These are phyloP conservation scores for Piper longum DNA, from an alignment of 164 flowering plant species.

Conservation along the genomic window DNA sequence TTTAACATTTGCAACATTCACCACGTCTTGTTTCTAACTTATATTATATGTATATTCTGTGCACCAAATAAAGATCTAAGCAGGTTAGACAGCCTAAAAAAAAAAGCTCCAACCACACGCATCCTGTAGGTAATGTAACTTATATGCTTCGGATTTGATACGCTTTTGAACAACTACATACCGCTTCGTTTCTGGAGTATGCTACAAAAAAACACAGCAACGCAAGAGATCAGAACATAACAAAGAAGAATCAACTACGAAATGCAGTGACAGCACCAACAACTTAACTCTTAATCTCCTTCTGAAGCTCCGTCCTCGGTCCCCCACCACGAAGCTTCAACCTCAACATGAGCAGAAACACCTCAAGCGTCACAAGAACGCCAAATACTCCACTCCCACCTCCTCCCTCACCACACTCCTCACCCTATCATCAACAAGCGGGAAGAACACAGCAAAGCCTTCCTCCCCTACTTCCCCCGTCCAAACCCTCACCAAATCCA, in stretches of 20 bases:
- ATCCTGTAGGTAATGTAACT: no score
- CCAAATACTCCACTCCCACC: constrained; percentile 29
- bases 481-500: constrained; percentile 39
- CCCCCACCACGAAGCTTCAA: constrained; percentile 12
- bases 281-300: constrained; percentile 21
- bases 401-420: constrained; percentile 17
- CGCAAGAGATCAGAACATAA: constrained; percentile 17
- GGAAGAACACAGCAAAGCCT: constrained; percentile 34
- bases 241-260: constrained; percentile 32
- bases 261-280: constrained; percentile 35
- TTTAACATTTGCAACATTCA: no score
- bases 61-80: no score
- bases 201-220: neutral
- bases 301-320: constrained; percentile 20
- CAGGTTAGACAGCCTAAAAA: no score
- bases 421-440: constrained; percentile 32
- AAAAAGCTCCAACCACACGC: no score
- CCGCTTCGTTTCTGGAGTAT: neutral
- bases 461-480: constrained; percentile 11
- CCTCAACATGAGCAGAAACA: constrained; percentile 35
- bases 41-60: no score
- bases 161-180: no score
- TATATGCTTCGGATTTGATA: no score
- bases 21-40: no score
- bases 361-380: constrained; percentile 50